Percentiles rank a stretch among this genome's conserved stretches.
Evolutionary conservation across 352 stramenopile species (phyloP).

Genomic region (Thraustochytrium sp.): DNA sequence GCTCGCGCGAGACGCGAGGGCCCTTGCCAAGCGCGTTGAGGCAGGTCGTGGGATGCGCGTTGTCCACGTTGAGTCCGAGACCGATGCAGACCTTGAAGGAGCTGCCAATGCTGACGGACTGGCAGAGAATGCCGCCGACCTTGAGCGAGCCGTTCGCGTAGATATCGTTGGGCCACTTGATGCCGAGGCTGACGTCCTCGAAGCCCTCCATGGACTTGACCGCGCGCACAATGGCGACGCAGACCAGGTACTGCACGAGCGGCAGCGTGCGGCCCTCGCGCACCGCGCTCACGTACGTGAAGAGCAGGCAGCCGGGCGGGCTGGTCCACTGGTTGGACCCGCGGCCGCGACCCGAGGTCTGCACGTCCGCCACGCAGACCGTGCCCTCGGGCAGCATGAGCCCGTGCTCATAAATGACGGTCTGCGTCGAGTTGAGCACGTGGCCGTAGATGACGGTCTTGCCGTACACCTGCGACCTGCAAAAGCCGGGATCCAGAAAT

Average conservation of each 20-base stretch:
- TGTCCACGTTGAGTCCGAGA: slow-evolving; percentile 45
- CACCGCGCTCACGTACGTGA: background rate
- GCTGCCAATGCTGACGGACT: slow-evolving; percentile 43
- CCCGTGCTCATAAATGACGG: background rate
- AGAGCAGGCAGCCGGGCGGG: slow-evolving; percentile 27
- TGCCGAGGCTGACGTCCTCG: slow-evolving; percentile 40
- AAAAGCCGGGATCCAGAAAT: background rate
- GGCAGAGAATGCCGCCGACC: slow-evolving; percentile 49
- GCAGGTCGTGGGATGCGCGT: slow-evolving; percentile 41
- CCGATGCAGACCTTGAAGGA: slow-evolving; percentile 22
- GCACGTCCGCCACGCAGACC: slow-evolving; percentile 22
- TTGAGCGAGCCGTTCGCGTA: slow-evolving; percentile 46
- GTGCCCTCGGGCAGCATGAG: background rate
- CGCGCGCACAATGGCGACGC: slow-evolving; percentile 23
- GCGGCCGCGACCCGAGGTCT: slow-evolving; percentile 21
- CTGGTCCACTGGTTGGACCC: slow-evolving; percentile 35
- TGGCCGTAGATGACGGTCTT: background rate
- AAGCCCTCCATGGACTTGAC: slow-evolving; percentile 6
- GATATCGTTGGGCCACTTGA: slow-evolving; percentile 53
- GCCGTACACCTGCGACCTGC: background rate
- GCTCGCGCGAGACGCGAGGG: slow-evolving; percentile 1
- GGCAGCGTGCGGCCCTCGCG: slow-evolving; percentile 6
- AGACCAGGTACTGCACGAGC: slow-evolving; percentile 42
- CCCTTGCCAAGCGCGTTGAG: slow-evolving; percentile 30
- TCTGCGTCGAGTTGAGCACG: slow-evolving; percentile 26